Conservation (phyloP, 768 basidiomycete genomes). For the Paxillus involutus region DNA sequence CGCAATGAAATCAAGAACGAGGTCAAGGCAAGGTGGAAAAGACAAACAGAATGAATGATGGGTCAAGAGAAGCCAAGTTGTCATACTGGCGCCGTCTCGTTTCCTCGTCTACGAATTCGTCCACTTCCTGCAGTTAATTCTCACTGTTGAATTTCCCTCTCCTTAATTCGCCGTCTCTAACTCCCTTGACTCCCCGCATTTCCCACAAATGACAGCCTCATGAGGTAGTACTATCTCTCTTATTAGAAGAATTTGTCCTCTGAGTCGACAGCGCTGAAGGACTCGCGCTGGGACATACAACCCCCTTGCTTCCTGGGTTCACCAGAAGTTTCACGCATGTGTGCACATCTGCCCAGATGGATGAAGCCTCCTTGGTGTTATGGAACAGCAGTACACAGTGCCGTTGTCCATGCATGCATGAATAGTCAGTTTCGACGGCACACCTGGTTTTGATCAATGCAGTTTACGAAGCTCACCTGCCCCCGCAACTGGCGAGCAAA, state of each 20-base stretch:
- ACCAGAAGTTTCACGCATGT: background rate
- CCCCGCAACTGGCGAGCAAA: too few relatives aligned
- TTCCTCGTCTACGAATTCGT: background rate
- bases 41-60: background rate
- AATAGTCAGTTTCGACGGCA: too few relatives aligned
- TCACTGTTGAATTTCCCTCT: background rate
- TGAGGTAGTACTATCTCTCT: background rate
- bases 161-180: background rate
- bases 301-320: background rate
- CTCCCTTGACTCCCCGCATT: background rate
- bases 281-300: background rate
- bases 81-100: background rate
- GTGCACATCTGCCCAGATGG: background rate
- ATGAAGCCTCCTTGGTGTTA: background rate
- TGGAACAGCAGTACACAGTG: too few relatives aligned
- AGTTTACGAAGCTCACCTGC: too few relatives aligned
- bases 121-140: background rate
- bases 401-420: too few relatives aligned
- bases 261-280: too few relatives aligned
- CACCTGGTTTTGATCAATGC: too few relatives aligned
- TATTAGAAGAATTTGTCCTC: background rate
- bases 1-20: background rate
- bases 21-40: background rate
- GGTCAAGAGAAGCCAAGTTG: background rate
- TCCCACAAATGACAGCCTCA: constrained; percentile 7